A percentile compares a stretch with the other conserved stretches of the same genome.
Evolutionary conservation across 257 asterid species (phyloP).

Genomic region (Gynochthodes officinalis): DNA sequence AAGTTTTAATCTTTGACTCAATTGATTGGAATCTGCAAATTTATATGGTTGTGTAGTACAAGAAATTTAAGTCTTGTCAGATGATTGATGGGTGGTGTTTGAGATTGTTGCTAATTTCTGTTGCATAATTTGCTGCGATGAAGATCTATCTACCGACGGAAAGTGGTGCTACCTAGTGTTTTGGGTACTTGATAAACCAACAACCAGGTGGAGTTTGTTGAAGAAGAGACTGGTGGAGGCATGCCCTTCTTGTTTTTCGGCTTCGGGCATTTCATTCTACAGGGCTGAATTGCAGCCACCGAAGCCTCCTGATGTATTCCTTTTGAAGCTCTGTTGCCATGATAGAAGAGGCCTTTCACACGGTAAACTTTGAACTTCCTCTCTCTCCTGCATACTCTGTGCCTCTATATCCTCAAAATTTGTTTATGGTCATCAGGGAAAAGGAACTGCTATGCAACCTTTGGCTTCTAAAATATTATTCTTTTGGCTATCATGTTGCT

Average conservation of each 20-base stretch:
- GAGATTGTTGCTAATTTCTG: not conserved
- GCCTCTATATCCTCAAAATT: not conserved
- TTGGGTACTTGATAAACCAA: slow-evolving; percentile 62
- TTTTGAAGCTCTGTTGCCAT: slow-evolving; percentile 62
- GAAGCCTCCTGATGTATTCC: slow-evolving; percentile 79
- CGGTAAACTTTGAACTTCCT: slow-evolving; percentile 36
- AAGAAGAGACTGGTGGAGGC: slow-evolving; percentile 76
- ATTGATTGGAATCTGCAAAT: not conserved
- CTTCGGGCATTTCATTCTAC: slow-evolving; percentile 57
- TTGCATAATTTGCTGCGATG: slow-evolving; percentile 13
- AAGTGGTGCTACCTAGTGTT: slow-evolving; percentile 93
- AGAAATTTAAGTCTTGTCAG: not conserved
- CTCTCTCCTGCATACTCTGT: not conserved
- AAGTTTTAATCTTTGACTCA: not conserved
- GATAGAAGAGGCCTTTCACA: slow-evolving; percentile 78
- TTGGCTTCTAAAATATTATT: not conserved
- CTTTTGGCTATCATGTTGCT: slow-evolving; percentile 4
- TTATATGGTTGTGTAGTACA: not conserved
- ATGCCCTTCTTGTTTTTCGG: slow-evolving; percentile 69
- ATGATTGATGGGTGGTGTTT: not conserved
- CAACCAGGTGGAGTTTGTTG: slow-evolving; percentile 70
- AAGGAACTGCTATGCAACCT: not conserved
- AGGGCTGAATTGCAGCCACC: slow-evolving; percentile 49
- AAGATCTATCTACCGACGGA: slow-evolving; percentile 89
- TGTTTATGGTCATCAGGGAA: not conserved